Evolutionary conservation across 2,329 filamentous ascomycete genomes (phyloP).

Genomic region (Dissoconium aciculare): DNA sequence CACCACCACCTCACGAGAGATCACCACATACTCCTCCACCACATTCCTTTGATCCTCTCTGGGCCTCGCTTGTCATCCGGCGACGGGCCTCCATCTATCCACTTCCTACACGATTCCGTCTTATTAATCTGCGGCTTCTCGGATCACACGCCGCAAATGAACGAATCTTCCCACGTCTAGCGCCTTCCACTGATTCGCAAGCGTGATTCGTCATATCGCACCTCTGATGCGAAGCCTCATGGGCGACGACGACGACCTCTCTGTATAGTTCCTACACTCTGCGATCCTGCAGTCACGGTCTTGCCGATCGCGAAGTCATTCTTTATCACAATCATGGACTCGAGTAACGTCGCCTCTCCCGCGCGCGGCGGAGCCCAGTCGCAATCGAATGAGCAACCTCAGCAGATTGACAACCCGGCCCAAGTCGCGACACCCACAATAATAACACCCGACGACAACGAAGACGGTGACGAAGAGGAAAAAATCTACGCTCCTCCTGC

Average conservation of each 20-base stretch:
- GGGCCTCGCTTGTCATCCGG: too few species aligned
- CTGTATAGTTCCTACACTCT: too few species aligned
- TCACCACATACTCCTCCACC: too few species aligned
- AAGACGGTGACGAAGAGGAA: constrained; percentile 8
- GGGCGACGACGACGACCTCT: background rate
- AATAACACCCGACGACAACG: constrained; percentile 5
- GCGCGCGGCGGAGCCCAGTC: background rate
- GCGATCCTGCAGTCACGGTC: background rate
- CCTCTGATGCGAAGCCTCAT: background rate
- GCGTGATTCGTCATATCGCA: background rate
- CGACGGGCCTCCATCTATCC: too few species aligned
- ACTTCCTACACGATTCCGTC: too few species aligned
- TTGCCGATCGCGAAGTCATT: background rate
- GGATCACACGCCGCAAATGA: too few species aligned
- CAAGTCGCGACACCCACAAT: background rate
- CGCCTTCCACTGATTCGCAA: constrained; percentile 1
- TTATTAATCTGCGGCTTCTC: too few species aligned
- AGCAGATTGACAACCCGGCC: background rate
- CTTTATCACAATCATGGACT: background rate
- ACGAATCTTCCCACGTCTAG: constrained; percentile 1
- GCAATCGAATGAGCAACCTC: background rate
- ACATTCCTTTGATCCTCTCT: too few species aligned
- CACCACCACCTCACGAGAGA: too few species aligned
- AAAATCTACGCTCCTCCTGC: constrained; percentile 51
- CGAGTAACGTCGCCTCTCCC: background rate